A percentile compares a stretch with the other conserved stretches of the same genome.
Conservation (phyloP, 768 basidiomycete species). For the Boletus coccyginus region DNA sequence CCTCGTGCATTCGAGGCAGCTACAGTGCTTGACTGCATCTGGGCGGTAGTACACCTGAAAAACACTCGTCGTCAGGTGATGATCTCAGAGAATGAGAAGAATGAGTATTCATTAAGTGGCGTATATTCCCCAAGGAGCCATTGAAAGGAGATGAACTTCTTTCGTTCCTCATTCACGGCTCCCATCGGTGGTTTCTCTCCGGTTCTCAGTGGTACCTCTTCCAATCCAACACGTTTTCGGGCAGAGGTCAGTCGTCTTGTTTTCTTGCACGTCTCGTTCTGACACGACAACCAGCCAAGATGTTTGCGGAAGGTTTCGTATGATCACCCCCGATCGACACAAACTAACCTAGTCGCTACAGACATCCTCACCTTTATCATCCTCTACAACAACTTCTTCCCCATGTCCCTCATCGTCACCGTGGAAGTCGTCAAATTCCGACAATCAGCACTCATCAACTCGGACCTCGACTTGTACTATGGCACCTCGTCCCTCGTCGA, state of each 20-base stretch:
- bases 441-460: conserved; percentile 96
- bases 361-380: too few species aligned
- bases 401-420: conserved; percentile 97
- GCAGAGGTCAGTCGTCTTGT: too few species aligned
- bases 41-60: not conserved
- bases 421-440: conserved; percentile 99
- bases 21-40: not conserved
- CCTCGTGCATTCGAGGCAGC: not conserved
- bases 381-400: conserved; percentile 25
- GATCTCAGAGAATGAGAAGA: not conserved
- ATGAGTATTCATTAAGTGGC: not conserved
- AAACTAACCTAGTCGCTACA: too few species aligned
- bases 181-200: conserved; percentile 42
- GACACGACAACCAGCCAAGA: too few species aligned
- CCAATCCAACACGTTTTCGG: too few species aligned
- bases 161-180: conserved; percentile 4
- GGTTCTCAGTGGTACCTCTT: too few species aligned
- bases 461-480: conserved; percentile 98
- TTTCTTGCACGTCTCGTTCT: too few species aligned
- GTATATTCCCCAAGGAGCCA: not conserved
- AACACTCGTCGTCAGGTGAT: not conserved
- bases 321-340: too few species aligned
- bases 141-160: not conserved
- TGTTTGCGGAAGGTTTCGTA: too few species aligned
- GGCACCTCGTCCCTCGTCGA: conserved; percentile 97